Base-by-base conservation (phyloP, 1,284 basidiomycete genomes). In the Afroboletus lepidellus region DNA sequence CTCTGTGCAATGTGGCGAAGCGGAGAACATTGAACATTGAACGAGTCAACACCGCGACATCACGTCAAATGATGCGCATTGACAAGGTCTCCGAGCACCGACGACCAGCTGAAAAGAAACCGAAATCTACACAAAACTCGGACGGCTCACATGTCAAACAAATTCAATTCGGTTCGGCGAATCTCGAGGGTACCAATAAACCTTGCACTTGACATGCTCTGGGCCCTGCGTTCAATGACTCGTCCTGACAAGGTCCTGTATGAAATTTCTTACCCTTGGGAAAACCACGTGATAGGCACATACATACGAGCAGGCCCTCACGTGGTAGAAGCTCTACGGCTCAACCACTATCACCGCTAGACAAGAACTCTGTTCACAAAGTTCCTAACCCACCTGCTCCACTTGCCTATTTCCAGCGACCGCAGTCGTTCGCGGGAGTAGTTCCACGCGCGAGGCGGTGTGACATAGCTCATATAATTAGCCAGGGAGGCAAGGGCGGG, bases 391-490 rank as follows among this genome's bases (percentile, higher is more conserved):
- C 21, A 38, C 20, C 48, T 46, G 52, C 51, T 41, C 50, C 50
- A 47, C 48, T 44, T 38, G 15, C n/a, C 44, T 53, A 60, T 60
- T 53, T 42, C 38, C 32, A 64, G 50, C 9, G 13, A 47, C 42
- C 50, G 51, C 36, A 45, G 21, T 37, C 53, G 41, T 43, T 50
- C 41, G 42, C 39, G 27, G 37, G 29, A 8, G 16, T 41, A 12
- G 23, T 33, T 34, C 27, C 33, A 41, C 25, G 11, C 37, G 18
- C 27, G 52, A 38, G 46, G 48, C 12, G 15, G 18, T 48, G 45
- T 41, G 11, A 41, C 4, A 41, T 20, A 15, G 25, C 36, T n/a
- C 25, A 36, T 50, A 63, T 53, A 57, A 64, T 57, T 64, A 53
- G 33, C 33, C 41, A 18, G 37, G 4, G 11, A 29, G 30, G 15